These are phyloP conservation scores for Yamadazyma oceani DNA, from an alignment of 1,139 yeast genomes.

Conservation along the genomic window DNA sequence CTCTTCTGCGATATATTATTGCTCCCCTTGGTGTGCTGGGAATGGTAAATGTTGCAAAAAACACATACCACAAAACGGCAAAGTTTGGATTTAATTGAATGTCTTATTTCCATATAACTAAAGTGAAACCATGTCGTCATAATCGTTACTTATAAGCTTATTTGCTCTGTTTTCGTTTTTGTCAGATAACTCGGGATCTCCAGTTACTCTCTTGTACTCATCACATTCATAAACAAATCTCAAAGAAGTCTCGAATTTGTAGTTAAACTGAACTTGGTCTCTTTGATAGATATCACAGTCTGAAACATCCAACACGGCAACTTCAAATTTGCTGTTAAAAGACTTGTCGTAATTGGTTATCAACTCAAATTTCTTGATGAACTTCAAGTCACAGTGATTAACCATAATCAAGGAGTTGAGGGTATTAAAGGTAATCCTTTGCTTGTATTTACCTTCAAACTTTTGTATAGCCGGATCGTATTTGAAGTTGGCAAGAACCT, in stretches of 20 bases:
- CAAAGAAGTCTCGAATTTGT: slow-evolving; percentile 19
- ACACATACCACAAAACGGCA: too few relatives aligned
- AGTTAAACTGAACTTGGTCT: slow-evolving; percentile 26
- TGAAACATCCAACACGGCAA: slow-evolving; percentile 25
- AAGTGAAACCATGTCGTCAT: slow-evolving; percentile 9
- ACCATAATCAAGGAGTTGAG: slow-evolving; percentile 25
- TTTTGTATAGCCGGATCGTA: slow-evolving; percentile 25
- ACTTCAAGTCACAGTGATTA: slow-evolving; percentile 26
- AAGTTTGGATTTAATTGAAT: too few relatives aligned
- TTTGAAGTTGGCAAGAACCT: slow-evolving; percentile 31
- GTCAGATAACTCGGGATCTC: not conserved
- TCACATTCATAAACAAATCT: slow-evolving; percentile 24
- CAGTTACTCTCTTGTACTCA: slow-evolving; percentile 1
- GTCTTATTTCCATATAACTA: not conserved
- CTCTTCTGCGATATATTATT: too few relatives aligned
- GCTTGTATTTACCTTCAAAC: slow-evolving; percentile 31
- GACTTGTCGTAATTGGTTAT: slow-evolving; percentile 14
- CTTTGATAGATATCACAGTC: slow-evolving; percentile 30
- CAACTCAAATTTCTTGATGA: slow-evolving; percentile 19
- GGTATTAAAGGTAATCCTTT: slow-evolving; percentile 34
- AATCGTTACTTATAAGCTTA: slow-evolving; percentile 3
- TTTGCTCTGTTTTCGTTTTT: slow-evolving; percentile 1
- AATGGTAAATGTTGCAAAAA: not conserved
- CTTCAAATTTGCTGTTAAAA: slow-evolving; percentile 13
- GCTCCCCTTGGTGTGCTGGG: too few relatives aligned